Evolutionary conservation across 345 rosid species (phyloP), one percentile per base, ranked within the genome.

Genomic region (Carallia brachiata): DNA sequence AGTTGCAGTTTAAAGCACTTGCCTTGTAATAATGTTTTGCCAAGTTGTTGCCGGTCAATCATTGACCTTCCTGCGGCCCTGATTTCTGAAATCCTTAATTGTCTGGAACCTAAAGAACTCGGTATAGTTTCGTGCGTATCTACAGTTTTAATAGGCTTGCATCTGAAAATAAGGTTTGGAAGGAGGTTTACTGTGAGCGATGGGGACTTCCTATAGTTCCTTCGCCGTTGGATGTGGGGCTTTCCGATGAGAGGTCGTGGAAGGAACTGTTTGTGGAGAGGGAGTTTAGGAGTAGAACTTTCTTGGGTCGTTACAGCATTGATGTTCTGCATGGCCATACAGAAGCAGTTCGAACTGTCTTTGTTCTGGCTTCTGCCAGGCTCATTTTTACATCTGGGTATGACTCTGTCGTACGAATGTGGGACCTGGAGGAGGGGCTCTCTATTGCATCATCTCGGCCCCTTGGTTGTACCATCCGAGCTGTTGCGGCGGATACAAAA

Each of bases 81-180:
- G 82, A 80, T 94, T 36, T 88, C 88, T 62, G 93, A 91, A 72
- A 89, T 94, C 67, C 83, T 94, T 59, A 80, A 86, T 63, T 83
- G 83, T 61, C 91, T 94, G 53, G 96, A 87, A 66, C 93, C 98
- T 4, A 88, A 87, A 76, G 98, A 89, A 75, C 82, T 94, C 23
- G 97, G 98, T 62, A 48, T 91, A 52, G 93, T 94, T 59, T 94
- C 95, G 0, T 94, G 98, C 62, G 97, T 87, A 27, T 94, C 97
- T 1, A 80, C 89, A 6, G 47, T 73, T 77, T 91, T 36, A 83
- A 87, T 72, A 85, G 85, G 73, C 75, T 91, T 59, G 98, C 93
- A 1, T 83, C 96, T 0, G 97, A 90, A 77, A 95, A 91, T 65
- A 86, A 78, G 6, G 96, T 84, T 73, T 94, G 98, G 98, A 91